These are phyloP conservation scores for Leishmania guyanensis DNA, from an alignment of 208 protist species.

Conservation along the genomic window DNA sequence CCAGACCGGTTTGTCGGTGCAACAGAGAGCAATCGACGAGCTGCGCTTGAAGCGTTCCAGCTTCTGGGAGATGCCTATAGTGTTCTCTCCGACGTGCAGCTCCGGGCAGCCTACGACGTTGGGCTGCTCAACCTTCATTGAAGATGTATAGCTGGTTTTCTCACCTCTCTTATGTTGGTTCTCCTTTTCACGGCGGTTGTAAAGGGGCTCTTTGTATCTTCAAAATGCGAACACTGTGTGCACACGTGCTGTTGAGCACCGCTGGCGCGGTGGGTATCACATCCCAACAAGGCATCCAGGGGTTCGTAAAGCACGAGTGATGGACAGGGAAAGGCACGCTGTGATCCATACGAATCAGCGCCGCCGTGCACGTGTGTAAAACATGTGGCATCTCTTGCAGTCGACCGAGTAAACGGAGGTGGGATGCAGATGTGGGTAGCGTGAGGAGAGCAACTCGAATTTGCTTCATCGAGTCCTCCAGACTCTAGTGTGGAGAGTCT, in stretches of 20 bases:
- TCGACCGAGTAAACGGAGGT: background rate
- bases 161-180: background rate
- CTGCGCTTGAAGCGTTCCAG: constrained; percentile 89
- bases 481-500: background rate
- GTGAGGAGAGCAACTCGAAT: background rate
- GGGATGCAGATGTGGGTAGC: background rate
- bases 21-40: constrained; percentile 33
- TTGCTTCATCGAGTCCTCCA: background rate
- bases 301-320: background rate
- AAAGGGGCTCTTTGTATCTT: background rate
- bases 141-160: background rate
- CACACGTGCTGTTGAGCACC: background rate
- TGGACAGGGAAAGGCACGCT: background rate
- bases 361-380: background rate
- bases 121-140: constrained; percentile 28
- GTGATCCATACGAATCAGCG: background rate
- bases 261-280: background rate
- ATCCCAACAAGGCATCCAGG: background rate
- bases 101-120: constrained; percentile 94
- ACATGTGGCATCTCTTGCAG: background rate
- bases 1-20: constrained; percentile 74
- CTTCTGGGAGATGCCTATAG: constrained; percentile 95
- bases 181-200: background rate
- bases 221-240: background rate
- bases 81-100: constrained; percentile 91